Evolutionary conservation across 495 filamentous ascomycete species (phyloP), one percentile per base, ranked within the genome.

Genomic region (Xylaria cubensis): DNA sequence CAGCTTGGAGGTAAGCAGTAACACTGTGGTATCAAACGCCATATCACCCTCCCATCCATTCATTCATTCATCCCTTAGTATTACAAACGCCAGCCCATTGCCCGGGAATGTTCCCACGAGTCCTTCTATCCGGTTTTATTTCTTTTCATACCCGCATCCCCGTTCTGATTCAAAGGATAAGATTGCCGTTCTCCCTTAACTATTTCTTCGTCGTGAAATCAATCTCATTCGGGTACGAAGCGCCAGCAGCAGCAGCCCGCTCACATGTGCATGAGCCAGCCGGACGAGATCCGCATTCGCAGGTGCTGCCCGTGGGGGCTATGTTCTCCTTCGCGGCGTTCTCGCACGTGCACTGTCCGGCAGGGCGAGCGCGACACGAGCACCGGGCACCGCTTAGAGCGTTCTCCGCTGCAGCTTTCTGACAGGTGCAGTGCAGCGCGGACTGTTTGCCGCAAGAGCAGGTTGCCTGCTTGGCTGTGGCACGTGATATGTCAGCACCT

Each of bases 401-500:
- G 85, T 97, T 97, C 87, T 98, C 95, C 4, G 86, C 80, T 3
- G 86, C 73, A 9, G 94, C 89, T 80, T 92, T 94, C 79, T 89
- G 90, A 85, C 95, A 98, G 68, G 84, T 90, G 87, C 95, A 98
- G 78, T 93, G 86, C 69, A 97, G 88, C 55, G 95, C 95, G 9
- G 88, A 88, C 77, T 95, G 88, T 84, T 95, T 88, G 74, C 95
- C 95, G 78, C 95, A 98, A 19, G 93, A 95, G 88, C 95, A 98
- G 66, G 85, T 91, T 3, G 88, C 88, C 77, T 89, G 85, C 71
- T 85, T 77, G 72, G 84, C 83, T 86, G 79, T 70, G 44, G 34
- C 12, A 32, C 29, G 9, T 48, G 41, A 66, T 19, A n/a, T 48
- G 76, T 75, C 67, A 62, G 44, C 34, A 39, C 46, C 10, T 7